phyloP scores from a whole-genome alignment of 208 protist genomes.

The Wallacemonas sp. region DNA sequence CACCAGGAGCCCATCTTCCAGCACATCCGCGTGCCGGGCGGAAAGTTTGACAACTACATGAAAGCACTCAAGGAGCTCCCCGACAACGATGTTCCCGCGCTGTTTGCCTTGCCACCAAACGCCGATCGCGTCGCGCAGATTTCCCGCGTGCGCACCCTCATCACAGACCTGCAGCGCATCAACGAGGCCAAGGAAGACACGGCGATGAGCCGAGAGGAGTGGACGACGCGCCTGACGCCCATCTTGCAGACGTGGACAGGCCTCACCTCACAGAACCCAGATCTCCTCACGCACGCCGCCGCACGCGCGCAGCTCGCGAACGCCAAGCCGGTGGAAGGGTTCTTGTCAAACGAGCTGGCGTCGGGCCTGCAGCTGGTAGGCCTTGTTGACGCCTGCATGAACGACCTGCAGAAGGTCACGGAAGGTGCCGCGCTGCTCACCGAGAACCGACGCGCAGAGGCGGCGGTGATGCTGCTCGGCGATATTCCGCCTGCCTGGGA shows the following conservation, averaged over 20 bases:
- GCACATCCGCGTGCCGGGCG: slow-evolving; percentile 60
- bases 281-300: slow-evolving; percentile 38
- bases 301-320: slow-evolving; percentile 6
- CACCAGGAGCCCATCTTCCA: slow-evolving; percentile 59
- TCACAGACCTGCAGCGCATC: slow-evolving; percentile 84
- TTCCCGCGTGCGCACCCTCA: slow-evolving; percentile 55
- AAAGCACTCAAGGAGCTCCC: slow-evolving; percentile 83
- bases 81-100: slow-evolving; percentile 87
- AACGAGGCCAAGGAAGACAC: slow-evolving; percentile 56
- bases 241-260: slow-evolving; percentile 85
- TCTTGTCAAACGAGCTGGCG: slow-evolving; percentile 85
- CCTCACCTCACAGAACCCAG: slow-evolving; percentile 61
- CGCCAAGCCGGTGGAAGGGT: slow-evolving; percentile 83
- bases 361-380: slow-evolving; percentile 67
- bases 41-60: slow-evolving; percentile 68
- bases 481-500: slow-evolving; percentile 89
- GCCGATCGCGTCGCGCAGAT: slow-evolving; percentile 93
- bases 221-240: slow-evolving; percentile 76
- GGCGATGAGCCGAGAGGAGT: slow-evolving; percentile 85
- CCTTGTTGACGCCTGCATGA: slow-evolving; percentile 77
- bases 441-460: slow-evolving; percentile 70
- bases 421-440: slow-evolving; percentile 88
- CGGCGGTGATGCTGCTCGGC: slow-evolving; percentile 78
- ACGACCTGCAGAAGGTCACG: slow-evolving; percentile 83
- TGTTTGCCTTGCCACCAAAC: slow-evolving; percentile 95